A percentile compares a stretch with the other conserved stretches of the same genome.
These are phyloP conservation scores for Penicillium waksmanii DNA, from an alignment of 495 filamentous ascomycete genomes.

Conservation along the genomic window DNA sequence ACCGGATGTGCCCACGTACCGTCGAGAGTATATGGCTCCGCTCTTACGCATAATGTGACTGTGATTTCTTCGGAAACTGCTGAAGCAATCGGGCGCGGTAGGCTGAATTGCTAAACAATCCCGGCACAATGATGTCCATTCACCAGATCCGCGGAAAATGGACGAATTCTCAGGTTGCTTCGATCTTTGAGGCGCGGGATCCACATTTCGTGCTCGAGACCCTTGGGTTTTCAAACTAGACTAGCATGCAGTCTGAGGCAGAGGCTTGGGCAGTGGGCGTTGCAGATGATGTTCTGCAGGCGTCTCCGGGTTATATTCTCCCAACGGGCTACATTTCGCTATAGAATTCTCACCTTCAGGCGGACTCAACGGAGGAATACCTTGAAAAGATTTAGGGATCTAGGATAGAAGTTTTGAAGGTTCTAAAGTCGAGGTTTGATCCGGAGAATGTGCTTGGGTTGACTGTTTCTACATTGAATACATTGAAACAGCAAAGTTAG, in stretches of 20 bases:
- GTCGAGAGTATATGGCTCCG: conserved; percentile 22
- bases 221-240: conserved; percentile 16
- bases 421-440: conserved; percentile 37
- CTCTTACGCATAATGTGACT: conserved; percentile 27
- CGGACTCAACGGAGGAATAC: not conserved
- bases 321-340: conserved; percentile 37
- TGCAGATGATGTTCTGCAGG: conserved; percentile 20
- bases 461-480: conserved; percentile 28
- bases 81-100: conserved; percentile 23
- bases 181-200: conserved; percentile 37
- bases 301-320: conserved; percentile 25
- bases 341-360: conserved; percentile 11
- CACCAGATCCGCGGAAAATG: conserved; percentile 37
- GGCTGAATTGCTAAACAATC: conserved; percentile 28
- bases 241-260: too few relatives aligned
- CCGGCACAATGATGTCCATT: conserved; percentile 30
- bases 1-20: conserved; percentile 27
- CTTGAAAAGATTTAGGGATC: conserved; percentile 29
- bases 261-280: conserved; percentile 32
- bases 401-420: conserved; percentile 19
- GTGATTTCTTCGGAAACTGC: conserved; percentile 26
- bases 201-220: conserved; percentile 47
- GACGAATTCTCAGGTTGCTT: conserved; percentile 9
- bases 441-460: conserved; percentile 35
- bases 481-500: conserved; percentile 14